phyloP scores from a whole-genome alignment of 768 basidiomycete species.

The Macrolepiota albuminosa region DNA sequence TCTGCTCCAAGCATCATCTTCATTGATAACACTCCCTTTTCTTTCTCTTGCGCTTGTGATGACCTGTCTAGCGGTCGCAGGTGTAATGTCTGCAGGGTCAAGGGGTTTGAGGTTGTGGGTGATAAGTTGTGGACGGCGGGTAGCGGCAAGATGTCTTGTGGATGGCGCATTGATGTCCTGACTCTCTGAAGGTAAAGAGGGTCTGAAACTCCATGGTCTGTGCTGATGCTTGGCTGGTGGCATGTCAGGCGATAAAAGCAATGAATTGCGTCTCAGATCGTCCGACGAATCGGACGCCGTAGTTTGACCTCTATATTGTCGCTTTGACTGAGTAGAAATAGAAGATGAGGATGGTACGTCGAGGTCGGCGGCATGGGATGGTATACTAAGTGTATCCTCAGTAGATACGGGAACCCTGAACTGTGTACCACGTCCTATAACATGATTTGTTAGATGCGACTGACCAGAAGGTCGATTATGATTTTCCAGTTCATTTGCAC shows the following conservation, averaged over 20 bases:
- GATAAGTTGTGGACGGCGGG: slow-evolving; percentile 19
- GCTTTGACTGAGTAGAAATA: neutral
- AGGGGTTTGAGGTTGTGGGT: slow-evolving; percentile 13
- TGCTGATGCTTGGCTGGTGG: neutral
- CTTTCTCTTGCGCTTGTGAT: slow-evolving; percentile 32
- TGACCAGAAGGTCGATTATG: neutral
- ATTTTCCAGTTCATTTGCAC: slow-evolving; percentile 12
- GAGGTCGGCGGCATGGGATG: slow-evolving; percentile 10
- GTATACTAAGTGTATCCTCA: slow-evolving; percentile 13
- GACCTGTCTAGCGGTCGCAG: slow-evolving; percentile 23
- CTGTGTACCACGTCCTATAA: slow-evolving; percentile 2
- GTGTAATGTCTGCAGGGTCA: slow-evolving; percentile 12
- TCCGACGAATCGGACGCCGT: slow-evolving; percentile 5
- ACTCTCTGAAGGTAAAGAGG: slow-evolving; percentile 24
- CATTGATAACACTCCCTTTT: slow-evolving; percentile 50
- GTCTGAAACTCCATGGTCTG: neutral
- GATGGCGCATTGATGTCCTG: slow-evolving; percentile 27
- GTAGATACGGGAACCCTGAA: neutral
- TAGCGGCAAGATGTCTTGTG: slow-evolving; percentile 38
- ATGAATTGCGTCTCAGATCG: slow-evolving; percentile 6
- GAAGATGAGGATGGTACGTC: neutral
- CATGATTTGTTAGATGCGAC: neutral
- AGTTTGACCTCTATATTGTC: slow-evolving; percentile 1
- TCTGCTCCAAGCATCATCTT: slow-evolving; percentile 76
- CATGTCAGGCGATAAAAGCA: slow-evolving; percentile 1